phyloP scores from a whole-genome alignment of 768 basidiomycete genomes.

The Boletus sp. region DNA sequence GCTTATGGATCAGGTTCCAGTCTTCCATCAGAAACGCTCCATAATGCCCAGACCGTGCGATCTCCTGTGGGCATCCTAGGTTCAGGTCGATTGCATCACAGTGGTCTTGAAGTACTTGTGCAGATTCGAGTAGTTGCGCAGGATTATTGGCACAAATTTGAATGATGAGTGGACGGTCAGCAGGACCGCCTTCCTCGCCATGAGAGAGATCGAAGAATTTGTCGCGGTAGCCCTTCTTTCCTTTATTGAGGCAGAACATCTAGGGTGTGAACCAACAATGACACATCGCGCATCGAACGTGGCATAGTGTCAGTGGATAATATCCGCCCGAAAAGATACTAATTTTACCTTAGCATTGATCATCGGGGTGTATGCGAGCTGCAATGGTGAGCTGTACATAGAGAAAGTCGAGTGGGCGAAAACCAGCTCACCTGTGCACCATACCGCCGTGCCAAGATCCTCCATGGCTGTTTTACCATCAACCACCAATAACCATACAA shows the following conservation, averaged over 20 bases:
- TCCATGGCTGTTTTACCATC: slow-evolving; percentile 70
- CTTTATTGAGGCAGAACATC: slow-evolving; percentile 53
- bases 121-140: slow-evolving; percentile 71
- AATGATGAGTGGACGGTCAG: slow-evolving; percentile 82
- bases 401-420: neutral
- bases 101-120: slow-evolving; percentile 66
- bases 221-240: slow-evolving; percentile 47
- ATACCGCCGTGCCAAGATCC: slow-evolving; percentile 76
- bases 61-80: slow-evolving; percentile 92
- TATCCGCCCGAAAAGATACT: neutral
- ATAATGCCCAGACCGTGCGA: slow-evolving; percentile 82
- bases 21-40: slow-evolving; percentile 93
- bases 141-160: slow-evolving; percentile 95
- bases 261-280: slow-evolving; percentile 19
- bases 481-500: neutral
- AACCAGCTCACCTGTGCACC: slow-evolving; percentile 61
- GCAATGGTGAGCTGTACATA: neutral
- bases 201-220: slow-evolving; percentile 63
- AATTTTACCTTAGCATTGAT: slow-evolving; percentile 80
- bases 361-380: slow-evolving; percentile 97
- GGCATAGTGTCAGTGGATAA: neutral
- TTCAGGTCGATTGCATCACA: slow-evolving; percentile 97
- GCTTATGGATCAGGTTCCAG: slow-evolving; percentile 80
- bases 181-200: slow-evolving; percentile 76
- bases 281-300: neutral